Conservation (phyloP, 805 yeast species). For the Candida namnaoensis region DNA sequence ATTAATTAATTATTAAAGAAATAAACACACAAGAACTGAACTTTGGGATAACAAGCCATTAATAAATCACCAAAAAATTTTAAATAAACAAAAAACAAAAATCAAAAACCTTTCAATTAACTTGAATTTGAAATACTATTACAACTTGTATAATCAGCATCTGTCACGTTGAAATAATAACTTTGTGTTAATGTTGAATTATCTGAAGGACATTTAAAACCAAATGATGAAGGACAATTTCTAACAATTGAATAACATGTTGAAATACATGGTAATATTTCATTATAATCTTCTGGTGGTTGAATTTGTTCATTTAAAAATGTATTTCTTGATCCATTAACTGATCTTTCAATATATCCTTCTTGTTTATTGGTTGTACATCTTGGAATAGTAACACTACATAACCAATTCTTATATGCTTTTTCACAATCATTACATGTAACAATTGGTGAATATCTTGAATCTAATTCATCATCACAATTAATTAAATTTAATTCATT, state of each 20-base stretch:
- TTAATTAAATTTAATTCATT: constrained; percentile 68
- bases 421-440: constrained; percentile 65
- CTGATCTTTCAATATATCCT: constrained; percentile 37
- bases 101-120: background rate
- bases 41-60: too few species aligned
- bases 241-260: constrained; percentile 72
- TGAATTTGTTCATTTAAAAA: constrained; percentile 45
- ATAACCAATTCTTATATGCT: constrained; percentile 81
- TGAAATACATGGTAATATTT: constrained; percentile 79
- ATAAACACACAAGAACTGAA: too few species aligned
- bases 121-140: constrained; percentile 25
- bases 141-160: constrained; percentile 25
- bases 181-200: constrained; percentile 17
- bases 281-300: constrained; percentile 56
- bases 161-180: constrained; percentile 16
- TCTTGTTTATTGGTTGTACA: constrained; percentile 49
- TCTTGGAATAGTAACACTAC: constrained; percentile 82
- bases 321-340: constrained; percentile 48
- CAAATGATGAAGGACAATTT: constrained; percentile 75
- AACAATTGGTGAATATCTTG: constrained; percentile 64
- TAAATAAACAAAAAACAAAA: too few species aligned
- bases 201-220: constrained; percentile 61
- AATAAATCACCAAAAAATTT: too few species aligned
- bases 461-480: constrained; percentile 61
- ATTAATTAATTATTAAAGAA: too few species aligned